These are phyloP conservation scores for Boehmeria nivea DNA, from an alignment of 306 rosid species.

Conservation along the genomic window DNA sequence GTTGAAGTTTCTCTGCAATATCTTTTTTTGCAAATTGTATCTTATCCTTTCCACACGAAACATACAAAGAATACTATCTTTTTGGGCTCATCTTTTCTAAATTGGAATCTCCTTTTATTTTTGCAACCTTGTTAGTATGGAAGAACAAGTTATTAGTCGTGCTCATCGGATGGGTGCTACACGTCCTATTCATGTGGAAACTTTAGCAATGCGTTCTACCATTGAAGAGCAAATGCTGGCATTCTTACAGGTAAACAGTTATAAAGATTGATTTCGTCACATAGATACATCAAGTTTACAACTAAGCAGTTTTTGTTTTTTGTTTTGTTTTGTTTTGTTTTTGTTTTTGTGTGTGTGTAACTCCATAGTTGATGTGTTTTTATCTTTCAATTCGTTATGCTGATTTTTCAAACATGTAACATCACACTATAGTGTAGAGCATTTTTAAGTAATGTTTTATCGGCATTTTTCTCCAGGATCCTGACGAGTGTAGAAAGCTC, in stretches of 20 bases:
- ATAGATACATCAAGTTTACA: no score
- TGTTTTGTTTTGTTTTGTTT: no score
- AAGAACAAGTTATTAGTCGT: constrained; percentile 97
- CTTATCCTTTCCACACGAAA: no score
- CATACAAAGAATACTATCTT: neutral
- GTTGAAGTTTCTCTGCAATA: no score
- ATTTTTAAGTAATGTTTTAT: neutral
- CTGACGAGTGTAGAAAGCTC: constrained; percentile 50
- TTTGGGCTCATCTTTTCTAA: neutral
- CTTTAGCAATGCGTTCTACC: constrained; percentile 85
- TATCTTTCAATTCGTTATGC: no score
- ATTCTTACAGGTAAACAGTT: constrained; percentile 59
- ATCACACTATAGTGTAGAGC: no score
- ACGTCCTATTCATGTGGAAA: constrained; percentile 89
- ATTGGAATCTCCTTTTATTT: constrained; percentile 3
- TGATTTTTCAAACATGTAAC: no score
- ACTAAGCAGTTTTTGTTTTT: no score
- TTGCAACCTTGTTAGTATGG: constrained; percentile 55
- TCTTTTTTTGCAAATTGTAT: no score
- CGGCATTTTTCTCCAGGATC: constrained; percentile 48
- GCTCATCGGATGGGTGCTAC: constrained; percentile 99
- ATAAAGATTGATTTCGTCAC: no score
- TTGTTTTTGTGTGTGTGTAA: no score
- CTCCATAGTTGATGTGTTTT: no score
- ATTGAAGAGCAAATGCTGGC: constrained; percentile 94